Evolutionary conservation across 129 eudicot species (phyloP).

Genomic region (Arctium minus): DNA sequence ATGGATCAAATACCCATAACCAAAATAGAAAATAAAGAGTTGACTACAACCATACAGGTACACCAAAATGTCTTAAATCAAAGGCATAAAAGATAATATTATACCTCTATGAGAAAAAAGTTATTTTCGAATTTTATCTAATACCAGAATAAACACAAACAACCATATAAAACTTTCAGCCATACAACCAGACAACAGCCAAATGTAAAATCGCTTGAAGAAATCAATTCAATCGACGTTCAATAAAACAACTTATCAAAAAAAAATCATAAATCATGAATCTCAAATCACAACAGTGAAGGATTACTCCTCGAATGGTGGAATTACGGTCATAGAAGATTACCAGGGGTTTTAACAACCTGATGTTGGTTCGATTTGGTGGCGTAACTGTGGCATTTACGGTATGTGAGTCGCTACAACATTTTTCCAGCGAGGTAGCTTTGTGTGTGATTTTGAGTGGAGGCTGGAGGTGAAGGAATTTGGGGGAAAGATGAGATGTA

Average conservation of each 20-base stretch:
- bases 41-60: too few species aligned
- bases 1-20: too few species aligned
- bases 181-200: background rate
- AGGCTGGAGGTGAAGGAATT: slow-evolving; percentile 15
- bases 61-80: too few species aligned
- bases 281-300: background rate
- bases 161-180: background rate
- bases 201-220: background rate
- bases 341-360: slow-evolving; percentile 68
- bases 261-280: background rate
- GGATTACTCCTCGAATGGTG: background rate
- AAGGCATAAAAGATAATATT: too few species aligned
- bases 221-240: background rate
- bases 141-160: background rate
- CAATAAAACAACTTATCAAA: background rate
- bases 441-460: background rate
- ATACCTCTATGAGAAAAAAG: too few species aligned
- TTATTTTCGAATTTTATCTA: too few species aligned
- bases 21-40: too few species aligned
- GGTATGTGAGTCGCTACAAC: slow-evolving; percentile 9
- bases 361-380: slow-evolving; percentile 5
- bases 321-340: background rate
- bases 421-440: slow-evolving; percentile 18
- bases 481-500: background rate
- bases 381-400: slow-evolving; percentile 6